Percentiles rank a stretch among this genome's conserved stretches.
Conservation (phyloP, 2,329 filamentous ascomycete genomes). For the Volutella citrinella region DNA sequence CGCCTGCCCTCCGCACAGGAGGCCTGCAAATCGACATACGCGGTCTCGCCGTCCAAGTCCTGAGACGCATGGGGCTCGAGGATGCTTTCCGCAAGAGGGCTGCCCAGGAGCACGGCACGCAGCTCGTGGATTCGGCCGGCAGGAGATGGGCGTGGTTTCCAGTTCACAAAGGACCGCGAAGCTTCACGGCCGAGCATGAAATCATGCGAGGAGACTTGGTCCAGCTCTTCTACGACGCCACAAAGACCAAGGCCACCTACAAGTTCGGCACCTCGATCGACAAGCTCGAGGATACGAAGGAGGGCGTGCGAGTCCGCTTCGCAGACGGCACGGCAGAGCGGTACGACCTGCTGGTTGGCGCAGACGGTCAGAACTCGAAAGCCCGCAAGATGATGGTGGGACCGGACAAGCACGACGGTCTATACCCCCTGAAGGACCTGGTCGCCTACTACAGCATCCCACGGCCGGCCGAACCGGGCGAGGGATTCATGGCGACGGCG, state of each 20-base stretch:
- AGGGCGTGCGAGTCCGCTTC: conserved; percentile 37
- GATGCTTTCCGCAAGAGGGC: conserved; percentile 29
- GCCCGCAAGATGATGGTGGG: conserved; percentile 41
- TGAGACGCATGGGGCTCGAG: conserved; percentile 32
- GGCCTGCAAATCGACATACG: conserved; percentile 56
- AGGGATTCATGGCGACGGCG: conserved; percentile 35
- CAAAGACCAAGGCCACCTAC: conserved; percentile 24
- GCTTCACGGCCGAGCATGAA: conserved; percentile 48
- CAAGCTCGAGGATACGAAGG: conserved; percentile 28
- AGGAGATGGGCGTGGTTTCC: conserved; percentile 35
- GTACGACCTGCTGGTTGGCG: conserved; percentile 53
- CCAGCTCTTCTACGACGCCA: conserved; percentile 39
- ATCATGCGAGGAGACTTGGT: conserved; percentile 54
- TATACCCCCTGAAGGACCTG: conserved; percentile 21
- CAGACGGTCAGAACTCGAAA: conserved; percentile 52
- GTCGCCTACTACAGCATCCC: conserved; percentile 33
- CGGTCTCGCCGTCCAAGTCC: conserved; percentile 46
- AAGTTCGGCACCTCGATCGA: conserved; percentile 29
- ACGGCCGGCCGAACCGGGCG: conserved; percentile 22
- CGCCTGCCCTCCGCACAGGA: conserved; percentile 37
- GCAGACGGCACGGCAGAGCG: conserved; percentile 37
- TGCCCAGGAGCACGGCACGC: conserved; percentile 47
- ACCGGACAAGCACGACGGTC: conserved; percentile 18
- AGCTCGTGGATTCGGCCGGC: conserved; percentile 41
- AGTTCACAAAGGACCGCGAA: conserved; percentile 26